Evolutionary conservation across 1,284 basidiomycete species (phyloP).

Genomic region (Rhodotorula sp.): DNA sequence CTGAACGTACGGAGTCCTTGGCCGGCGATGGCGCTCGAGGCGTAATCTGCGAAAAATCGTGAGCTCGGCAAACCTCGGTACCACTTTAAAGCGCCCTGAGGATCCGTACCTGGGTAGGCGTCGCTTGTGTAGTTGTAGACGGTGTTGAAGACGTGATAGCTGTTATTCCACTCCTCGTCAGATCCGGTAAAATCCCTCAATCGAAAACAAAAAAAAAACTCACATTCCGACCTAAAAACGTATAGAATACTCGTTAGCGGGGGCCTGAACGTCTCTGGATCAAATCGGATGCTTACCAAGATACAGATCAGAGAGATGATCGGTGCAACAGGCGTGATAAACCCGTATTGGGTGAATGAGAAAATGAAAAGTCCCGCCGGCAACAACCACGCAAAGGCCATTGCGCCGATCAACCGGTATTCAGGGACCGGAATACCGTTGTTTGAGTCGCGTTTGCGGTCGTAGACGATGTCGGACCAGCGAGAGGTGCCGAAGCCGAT

Average conservation of each 20-base stretch:
- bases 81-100: no score
- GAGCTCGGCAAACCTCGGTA: no score
- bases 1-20: slow-evolving; percentile 22
- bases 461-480: slow-evolving; percentile 44
- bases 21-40: slow-evolving; percentile 36
- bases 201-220: no score
- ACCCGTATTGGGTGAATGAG: slow-evolving; percentile 42
- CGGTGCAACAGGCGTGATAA: slow-evolving; percentile 40
- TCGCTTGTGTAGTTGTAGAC: slow-evolving; percentile 34
- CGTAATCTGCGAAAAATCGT: slow-evolving; percentile 7
- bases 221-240: not conserved
- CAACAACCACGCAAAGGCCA: slow-evolving; percentile 32
- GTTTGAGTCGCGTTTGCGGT: slow-evolving; percentile 34
- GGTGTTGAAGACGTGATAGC: slow-evolving; percentile 41
- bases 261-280: no score
- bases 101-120: slow-evolving; percentile 25
- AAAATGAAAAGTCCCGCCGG: slow-evolving; percentile 39
- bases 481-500: slow-evolving; percentile 40
- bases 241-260: no score
- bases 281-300: slow-evolving; percentile 27
- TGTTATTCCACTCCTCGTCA: slow-evolving; percentile 16
- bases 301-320: slow-evolving; percentile 41
- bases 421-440: slow-evolving; percentile 30
- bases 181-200: no score
- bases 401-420: slow-evolving; percentile 38